phyloP scores from a whole-genome alignment of 1,284 basidiomycete genomes.

The Cystobasidium pallidum region DNA sequence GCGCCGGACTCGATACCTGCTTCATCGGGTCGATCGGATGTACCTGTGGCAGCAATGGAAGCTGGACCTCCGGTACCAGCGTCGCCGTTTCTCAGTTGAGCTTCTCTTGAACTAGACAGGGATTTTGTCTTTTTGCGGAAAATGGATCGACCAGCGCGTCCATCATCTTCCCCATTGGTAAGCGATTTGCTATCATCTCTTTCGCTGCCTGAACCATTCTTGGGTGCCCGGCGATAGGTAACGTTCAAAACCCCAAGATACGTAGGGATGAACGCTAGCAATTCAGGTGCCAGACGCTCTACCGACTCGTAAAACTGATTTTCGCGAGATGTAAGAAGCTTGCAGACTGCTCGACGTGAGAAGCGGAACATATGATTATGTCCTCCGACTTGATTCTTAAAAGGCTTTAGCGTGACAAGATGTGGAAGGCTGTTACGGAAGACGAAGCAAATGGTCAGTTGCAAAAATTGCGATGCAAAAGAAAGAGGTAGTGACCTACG shows the following conservation, averaged over 20 bases:
- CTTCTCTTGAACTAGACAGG: neutral
- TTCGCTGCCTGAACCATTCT: constrained; percentile 37
- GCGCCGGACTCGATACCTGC: constrained; percentile 53
- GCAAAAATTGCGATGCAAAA: neutral
- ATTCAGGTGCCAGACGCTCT: constrained; percentile 84
- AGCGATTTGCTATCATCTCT: constrained; percentile 3
- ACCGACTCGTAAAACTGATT: constrained; percentile 98
- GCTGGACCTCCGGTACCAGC: neutral
- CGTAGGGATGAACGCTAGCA: constrained; percentile 90
- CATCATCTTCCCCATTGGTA: constrained; percentile 27
- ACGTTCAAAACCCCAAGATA: constrained; percentile 98
- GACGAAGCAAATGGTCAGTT: neutral
- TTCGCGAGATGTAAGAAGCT: constrained; percentile 77
- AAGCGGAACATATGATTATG: constrained; percentile 98
- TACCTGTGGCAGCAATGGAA: constrained; percentile 19
- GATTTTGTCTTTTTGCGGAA: constrained; percentile 42
- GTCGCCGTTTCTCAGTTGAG: neutral
- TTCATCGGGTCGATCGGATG: constrained; percentile 7
- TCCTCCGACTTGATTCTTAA: constrained; percentile 96
- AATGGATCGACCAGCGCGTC: constrained; percentile 23
- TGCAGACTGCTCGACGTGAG: constrained; percentile 95
- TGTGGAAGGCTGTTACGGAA: constrained; percentile 24
- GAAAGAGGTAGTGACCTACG: constrained; percentile 19
- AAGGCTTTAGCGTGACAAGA: constrained; percentile 85
- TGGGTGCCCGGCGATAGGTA: constrained; percentile 68